Conservation (phyloP, 192 early-diverging fungal species). For the Dissophora ornata region DNA sequence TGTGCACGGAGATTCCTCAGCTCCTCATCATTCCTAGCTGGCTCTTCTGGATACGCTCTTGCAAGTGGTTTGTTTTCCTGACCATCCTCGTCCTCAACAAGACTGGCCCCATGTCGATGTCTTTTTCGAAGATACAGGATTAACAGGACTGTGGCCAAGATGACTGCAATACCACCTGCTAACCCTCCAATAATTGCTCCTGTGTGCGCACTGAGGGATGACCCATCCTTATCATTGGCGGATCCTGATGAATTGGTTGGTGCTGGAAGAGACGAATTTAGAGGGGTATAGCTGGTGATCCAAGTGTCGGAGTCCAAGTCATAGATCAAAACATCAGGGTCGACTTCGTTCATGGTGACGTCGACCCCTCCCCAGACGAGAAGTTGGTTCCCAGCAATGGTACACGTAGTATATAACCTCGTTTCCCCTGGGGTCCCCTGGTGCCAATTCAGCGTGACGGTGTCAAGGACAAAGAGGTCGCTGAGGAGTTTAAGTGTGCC, state of each 20-base stretch:
- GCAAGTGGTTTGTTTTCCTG: background rate
- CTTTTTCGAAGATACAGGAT: background rate
- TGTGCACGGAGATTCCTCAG: constrained; percentile 14
- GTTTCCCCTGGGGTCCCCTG: constrained; percentile 11
- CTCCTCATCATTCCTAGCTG: constrained; percentile 8
- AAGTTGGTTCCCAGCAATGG: constrained; percentile 37
- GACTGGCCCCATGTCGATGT: background rate
- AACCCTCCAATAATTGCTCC: constrained; percentile 43
- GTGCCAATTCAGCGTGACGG: constrained; percentile 10
- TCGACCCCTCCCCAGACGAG: constrained; percentile 35
- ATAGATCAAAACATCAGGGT: constrained; percentile 11
- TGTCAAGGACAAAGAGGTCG: constrained; percentile 32
- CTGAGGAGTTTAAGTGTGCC: background rate
- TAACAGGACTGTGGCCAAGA: constrained; percentile 5
- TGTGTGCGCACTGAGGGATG: too few species aligned
- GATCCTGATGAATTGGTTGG: background rate
- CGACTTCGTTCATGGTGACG: background rate
- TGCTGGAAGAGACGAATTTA: background rate
- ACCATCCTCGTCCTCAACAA: constrained; percentile 10
- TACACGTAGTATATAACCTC: constrained; percentile 25
- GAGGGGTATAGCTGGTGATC: constrained; percentile 27
- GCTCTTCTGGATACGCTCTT: background rate
- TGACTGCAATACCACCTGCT: constrained; percentile 22
- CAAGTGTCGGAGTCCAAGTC: constrained; percentile 11
- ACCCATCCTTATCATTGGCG: too few species aligned